Conservation (phyloP, 176 grass and related monocot species). For the Otatea glauca region DNA sequence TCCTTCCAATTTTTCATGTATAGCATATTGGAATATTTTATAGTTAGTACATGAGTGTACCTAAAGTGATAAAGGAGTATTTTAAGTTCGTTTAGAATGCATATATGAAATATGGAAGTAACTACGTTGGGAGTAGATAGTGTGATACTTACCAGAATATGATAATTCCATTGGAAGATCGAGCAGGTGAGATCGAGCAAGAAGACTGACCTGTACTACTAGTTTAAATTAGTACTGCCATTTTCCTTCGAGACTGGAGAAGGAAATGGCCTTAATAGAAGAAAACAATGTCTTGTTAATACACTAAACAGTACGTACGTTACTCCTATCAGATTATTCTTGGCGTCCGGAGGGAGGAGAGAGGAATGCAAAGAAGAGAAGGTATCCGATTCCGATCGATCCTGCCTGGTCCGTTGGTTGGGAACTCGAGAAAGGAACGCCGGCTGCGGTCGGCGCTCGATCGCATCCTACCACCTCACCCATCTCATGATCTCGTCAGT, state of each 20-base stretch:
- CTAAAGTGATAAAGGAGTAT: too few species aligned
- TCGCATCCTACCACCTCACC: neutral
- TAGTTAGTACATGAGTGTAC: too few species aligned
- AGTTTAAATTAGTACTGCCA: neutral
- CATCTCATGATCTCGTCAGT: neutral
- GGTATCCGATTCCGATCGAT: slow-evolving; percentile 56
- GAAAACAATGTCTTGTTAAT: slow-evolving; percentile 1
- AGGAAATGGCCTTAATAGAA: slow-evolving; percentile 37
- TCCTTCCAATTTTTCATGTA: too few species aligned
- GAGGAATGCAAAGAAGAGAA: slow-evolving; percentile 47
- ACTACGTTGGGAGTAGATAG: neutral
- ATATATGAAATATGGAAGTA: too few species aligned
- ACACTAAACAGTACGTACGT: slow-evolving; percentile 9
- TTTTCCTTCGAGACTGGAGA: neutral
- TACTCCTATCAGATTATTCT: slow-evolving; percentile 28
- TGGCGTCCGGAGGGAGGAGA: slow-evolving; percentile 34
- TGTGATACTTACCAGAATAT: neutral
- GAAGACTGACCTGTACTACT: neutral
- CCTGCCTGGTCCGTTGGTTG: slow-evolving; percentile 44
- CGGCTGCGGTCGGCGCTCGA: slow-evolving; percentile 29
- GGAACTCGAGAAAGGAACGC: slow-evolving; percentile 57
- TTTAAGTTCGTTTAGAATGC: too few species aligned
- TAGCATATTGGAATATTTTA: too few species aligned
- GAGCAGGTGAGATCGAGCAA: neutral
- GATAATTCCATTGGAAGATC: neutral